phyloP scores from a whole-genome alignment of 192 early-diverging fungal genomes.

The Backusella tuberculispora region DNA sequence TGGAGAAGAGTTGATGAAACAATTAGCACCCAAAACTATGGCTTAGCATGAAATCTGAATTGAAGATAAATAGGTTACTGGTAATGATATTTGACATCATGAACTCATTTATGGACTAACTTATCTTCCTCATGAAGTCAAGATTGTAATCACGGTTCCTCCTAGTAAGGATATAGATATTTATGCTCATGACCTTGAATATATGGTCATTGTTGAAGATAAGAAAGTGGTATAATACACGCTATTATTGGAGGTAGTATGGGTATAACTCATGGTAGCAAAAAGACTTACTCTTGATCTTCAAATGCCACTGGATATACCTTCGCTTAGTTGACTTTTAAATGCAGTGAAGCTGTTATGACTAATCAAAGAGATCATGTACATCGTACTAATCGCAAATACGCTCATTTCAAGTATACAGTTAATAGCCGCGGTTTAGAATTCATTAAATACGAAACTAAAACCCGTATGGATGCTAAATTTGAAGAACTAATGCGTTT shows the following conservation, averaged over 20 bases:
- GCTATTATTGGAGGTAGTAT: conserved; percentile 92
- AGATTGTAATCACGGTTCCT: conserved; percentile 88
- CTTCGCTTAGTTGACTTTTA: conserved; percentile 72
- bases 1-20: conserved; percentile 65
- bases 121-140: conserved; percentile 94
- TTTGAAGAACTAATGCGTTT: conserved; percentile 72
- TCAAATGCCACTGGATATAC: conserved; percentile 77
- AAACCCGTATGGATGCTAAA: conserved; percentile 72
- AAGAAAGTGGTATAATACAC: conserved; percentile 82
- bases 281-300: conserved; percentile 89
- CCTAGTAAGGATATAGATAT: conserved; percentile 96
- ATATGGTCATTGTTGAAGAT: conserved; percentile 82
- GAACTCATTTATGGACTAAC: conserved; percentile 91
- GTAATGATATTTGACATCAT: conserved; percentile 71
- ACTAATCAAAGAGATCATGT: conserved; percentile 90
- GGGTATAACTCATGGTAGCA: conserved; percentile 97
- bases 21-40: conserved; percentile 79
- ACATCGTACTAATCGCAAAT: conserved; percentile 94
- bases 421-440: conserved; percentile 90
- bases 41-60: conserved; percentile 98
- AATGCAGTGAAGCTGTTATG: conserved; percentile 88
- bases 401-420: conserved; percentile 96
- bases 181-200: conserved; percentile 92
- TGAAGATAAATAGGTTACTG: conserved; percentile 85
- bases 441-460: conserved; percentile 87